Conservation (phyloP, 2,329 filamentous ascomycete genomes). For the Fusarium foetens region DNA sequence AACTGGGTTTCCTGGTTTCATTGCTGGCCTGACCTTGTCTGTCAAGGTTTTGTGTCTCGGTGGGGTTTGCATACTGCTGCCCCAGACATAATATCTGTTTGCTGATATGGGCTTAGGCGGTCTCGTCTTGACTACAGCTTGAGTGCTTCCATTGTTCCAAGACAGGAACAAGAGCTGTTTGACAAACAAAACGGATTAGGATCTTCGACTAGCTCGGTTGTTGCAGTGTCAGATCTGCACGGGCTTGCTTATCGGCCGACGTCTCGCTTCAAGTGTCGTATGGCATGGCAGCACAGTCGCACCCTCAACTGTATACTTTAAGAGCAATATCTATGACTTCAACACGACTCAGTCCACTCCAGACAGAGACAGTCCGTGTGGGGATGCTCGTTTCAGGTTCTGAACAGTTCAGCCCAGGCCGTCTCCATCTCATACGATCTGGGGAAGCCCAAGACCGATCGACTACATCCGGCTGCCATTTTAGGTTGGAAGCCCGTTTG, state of each 20-base stretch:
- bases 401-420: conserved; percentile 6
- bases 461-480: conserved; percentile 28
- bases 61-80: conserved; percentile 2
- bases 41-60: conserved; percentile 25
- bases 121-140: conserved; percentile 9
- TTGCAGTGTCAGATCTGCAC: conserved; percentile 2
- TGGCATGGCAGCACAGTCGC: conserved; percentile 12
- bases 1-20: conserved; percentile 14
- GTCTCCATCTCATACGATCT: conserved; percentile 25
- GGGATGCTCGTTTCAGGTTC: conserved; percentile 19
- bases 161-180: conserved; percentile 22
- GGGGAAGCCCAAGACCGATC: conserved; percentile 27
- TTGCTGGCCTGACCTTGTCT: conserved; percentile 36
- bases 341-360: not conserved
- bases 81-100: conserved; percentile 27
- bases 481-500: conserved; percentile 20
- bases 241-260: conserved; percentile 11
- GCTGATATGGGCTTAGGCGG: not conserved
- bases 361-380: conserved; percentile 1
- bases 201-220: conserved; percentile 10
- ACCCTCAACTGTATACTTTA: conserved; percentile 4
- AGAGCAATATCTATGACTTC: conserved; percentile 13
- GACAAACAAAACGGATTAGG: conserved; percentile 18
- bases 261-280: conserved; percentile 26
- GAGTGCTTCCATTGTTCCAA: conserved; percentile 12